These are phyloP conservation scores for Eucalyptus erythrocorys DNA, from an alignment of 345 rosid species.

Conservation along the genomic window DNA sequence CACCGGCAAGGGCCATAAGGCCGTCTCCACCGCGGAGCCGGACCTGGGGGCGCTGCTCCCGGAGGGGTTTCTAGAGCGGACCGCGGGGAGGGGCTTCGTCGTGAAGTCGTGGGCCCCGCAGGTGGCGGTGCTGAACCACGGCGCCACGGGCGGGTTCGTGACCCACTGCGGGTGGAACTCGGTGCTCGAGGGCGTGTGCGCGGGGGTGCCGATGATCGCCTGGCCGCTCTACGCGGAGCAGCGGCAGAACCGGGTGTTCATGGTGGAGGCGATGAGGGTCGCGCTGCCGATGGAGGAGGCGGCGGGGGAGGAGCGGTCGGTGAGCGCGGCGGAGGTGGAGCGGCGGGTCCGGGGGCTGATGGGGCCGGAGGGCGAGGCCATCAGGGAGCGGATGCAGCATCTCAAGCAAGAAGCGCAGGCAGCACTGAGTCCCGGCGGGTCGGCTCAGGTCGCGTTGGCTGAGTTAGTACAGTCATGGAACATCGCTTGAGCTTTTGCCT, in stretches of 20 bases:
- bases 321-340: slow-evolving; percentile 15
- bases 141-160: slow-evolving; percentile 43
- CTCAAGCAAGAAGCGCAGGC: slow-evolving; percentile 1
- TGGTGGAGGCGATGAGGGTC: slow-evolving; percentile 20
- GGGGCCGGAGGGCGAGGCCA: slow-evolving; percentile 5
- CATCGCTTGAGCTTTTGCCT: background rate
- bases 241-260: slow-evolving; percentile 3
- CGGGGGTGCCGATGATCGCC: slow-evolving; percentile 39
- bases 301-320: slow-evolving; percentile 2
- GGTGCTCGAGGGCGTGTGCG: slow-evolving; percentile 34
- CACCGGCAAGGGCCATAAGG: background rate
- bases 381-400: background rate
- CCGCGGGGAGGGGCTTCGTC: slow-evolving; percentile 25
- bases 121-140: slow-evolving; percentile 33
- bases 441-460: slow-evolving; percentile 1
- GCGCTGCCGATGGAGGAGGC: slow-evolving; percentile 4
- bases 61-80: slow-evolving; percentile 22
- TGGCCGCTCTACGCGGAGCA: slow-evolving; percentile 53
- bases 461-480: background rate
- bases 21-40: background rate
- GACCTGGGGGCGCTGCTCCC: slow-evolving; percentile 14
- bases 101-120: slow-evolving; percentile 60
- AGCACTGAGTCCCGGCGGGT: background rate
- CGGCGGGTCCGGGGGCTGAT: slow-evolving; percentile 15
- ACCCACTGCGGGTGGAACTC: slow-evolving; percentile 80